Percentiles rank a stretch among this genome's conserved stretches.
Conservation (phyloP, 176 grass and related monocot genomes). For the Aegilops longissima region DNA sequence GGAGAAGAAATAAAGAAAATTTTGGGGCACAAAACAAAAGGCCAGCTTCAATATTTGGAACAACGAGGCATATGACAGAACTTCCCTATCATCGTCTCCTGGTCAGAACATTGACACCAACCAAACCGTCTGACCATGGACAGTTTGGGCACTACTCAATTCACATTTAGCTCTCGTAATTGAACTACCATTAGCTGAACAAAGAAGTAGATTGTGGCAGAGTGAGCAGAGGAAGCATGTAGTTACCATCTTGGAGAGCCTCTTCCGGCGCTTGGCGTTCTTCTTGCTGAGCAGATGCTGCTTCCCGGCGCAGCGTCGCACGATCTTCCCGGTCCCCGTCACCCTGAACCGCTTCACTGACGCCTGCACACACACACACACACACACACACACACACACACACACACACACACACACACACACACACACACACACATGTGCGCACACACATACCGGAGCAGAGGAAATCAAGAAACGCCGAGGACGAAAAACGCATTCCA, state of each 20-base stretch:
- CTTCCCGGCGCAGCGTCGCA: conserved; percentile 69
- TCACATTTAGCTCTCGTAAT: background rate
- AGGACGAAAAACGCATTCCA: background rate
- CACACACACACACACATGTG: too few relatives aligned
- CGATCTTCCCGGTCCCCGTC: conserved; percentile 75
- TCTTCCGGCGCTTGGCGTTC: conserved; percentile 84
- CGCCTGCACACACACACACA: conserved; percentile 26
- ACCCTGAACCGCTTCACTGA: conserved; percentile 81
- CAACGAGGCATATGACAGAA: too few relatives aligned
- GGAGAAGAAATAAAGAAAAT: too few relatives aligned
- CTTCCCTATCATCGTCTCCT: too few relatives aligned
- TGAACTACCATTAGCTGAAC: background rate
- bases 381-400: background rate
- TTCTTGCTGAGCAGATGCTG: conserved; percentile 87
- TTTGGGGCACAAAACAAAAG: too few relatives aligned
- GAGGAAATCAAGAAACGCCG: conserved; percentile 25
- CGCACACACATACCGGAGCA: background rate
- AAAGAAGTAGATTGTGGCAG: background rate
- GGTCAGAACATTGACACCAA: background rate
- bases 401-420: too few relatives aligned
- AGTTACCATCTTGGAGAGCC: conserved; percentile 81
- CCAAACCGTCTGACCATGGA: background rate
- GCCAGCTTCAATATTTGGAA: too few relatives aligned
- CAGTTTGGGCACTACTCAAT: background rate
- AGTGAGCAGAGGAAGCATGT: background rate